Conservation (phyloP, 306 rosid genomes). For the Cicer pinnatifidum region DNA sequence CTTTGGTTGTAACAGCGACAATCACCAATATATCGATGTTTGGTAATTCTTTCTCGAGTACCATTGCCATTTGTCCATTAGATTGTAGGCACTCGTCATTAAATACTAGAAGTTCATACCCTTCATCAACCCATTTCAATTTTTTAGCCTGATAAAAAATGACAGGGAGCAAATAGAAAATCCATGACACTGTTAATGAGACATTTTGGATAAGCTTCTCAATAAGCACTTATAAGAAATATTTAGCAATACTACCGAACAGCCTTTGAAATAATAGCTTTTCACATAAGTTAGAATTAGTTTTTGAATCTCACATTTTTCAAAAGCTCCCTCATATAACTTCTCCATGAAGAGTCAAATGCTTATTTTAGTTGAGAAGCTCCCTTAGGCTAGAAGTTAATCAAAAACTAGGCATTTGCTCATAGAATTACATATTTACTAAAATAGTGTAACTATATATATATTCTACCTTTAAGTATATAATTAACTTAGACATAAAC, state of each 20-base stretch:
- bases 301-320: neutral
- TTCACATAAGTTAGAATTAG: neutral
- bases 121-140: conserved; percentile 84
- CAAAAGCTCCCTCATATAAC: neutral
- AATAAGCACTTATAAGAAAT: neutral
- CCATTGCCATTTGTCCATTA: conserved; percentile 32
- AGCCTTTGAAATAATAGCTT: neutral
- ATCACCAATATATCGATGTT: conserved; percentile 64
- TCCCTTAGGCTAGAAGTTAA: neutral
- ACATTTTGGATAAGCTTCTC: conserved; percentile 1
- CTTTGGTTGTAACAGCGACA: conserved; percentile 65
- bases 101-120: conserved; percentile 71
- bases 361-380: neutral
- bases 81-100: conserved; percentile 54
- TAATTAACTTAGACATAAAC: too few species aligned
- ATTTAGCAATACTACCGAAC: neutral
- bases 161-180: conserved; percentile 15
- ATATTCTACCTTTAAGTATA: too few species aligned
- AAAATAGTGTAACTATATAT: too few species aligned
- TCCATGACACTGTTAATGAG: neutral
- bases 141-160: conserved; percentile 64
- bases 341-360: neutral
- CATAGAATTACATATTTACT: too few species aligned
- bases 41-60: conserved; percentile 46
- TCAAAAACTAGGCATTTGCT: neutral